Conservation (phyloP, 441 rosid genomes). For the Gossypium davidsonii region DNA sequence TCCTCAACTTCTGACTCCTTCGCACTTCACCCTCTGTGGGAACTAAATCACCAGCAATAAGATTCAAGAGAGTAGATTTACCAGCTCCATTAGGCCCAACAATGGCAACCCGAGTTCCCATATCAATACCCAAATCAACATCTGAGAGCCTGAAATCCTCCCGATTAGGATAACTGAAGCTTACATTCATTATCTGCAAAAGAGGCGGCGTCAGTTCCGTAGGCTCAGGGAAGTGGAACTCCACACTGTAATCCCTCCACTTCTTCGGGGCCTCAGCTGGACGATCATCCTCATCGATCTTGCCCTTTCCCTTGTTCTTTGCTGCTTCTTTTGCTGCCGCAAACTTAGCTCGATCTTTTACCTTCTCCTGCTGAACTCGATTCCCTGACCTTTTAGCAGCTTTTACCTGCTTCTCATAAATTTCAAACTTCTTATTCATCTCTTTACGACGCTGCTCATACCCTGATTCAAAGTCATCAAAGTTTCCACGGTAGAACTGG, state of each 20-base stretch:
- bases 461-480: constrained; percentile 71
- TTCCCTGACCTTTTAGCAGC: constrained; percentile 80
- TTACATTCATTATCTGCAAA: constrained; percentile 77
- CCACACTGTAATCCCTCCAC: constrained; percentile 86
- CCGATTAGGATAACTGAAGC: constrained; percentile 79
- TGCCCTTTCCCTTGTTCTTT: constrained; percentile 62
- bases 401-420: constrained; percentile 60
- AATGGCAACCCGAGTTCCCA: constrained; percentile 90
- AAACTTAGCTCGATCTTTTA: constrained; percentile 48
- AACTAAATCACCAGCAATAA: constrained; percentile 81
- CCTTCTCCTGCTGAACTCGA: constrained; percentile 65
- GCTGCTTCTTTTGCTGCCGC: constrained; percentile 54
- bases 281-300: constrained; percentile 64
- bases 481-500: constrained; percentile 76
- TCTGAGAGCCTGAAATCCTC: constrained; percentile 63
- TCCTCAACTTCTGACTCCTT: constrained; percentile 80
- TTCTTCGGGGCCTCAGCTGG: constrained; percentile 63
- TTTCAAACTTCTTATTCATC: constrained; percentile 59
- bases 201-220: constrained; percentile 90
- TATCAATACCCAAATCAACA: constrained; percentile 89
- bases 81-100: constrained; percentile 97
- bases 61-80: constrained; percentile 84
- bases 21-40: constrained; percentile 76
- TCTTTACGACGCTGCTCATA: constrained; percentile 70
- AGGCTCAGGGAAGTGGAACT: constrained; percentile 91